phyloP scores from a whole-genome alignment of 139 green algal genomes.

The Volvox reticuliferus region DNA sequence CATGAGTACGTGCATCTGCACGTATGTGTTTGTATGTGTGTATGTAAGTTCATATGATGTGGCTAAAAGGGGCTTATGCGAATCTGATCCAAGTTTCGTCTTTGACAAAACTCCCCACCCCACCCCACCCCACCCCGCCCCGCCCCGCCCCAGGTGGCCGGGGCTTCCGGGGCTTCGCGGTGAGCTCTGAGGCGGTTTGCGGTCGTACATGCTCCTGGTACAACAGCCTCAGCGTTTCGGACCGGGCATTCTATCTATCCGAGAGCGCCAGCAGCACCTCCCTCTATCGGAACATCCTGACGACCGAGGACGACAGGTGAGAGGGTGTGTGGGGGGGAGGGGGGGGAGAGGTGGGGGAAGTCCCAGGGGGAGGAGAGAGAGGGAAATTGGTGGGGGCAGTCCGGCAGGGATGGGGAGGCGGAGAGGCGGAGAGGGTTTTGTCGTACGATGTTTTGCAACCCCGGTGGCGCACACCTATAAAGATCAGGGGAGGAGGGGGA shows the following conservation, averaged over 20 bases:
- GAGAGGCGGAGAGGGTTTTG: background rate
- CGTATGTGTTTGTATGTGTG: background rate
- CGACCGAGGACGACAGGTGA: slow-evolving; percentile 15
- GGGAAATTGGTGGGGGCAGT: too few species aligned
- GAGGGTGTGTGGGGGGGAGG: background rate
- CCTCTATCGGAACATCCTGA: background rate
- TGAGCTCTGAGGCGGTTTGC: slow-evolving; percentile 65
- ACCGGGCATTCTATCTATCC: background rate
- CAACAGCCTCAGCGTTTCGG: background rate
- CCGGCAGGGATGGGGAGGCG: too few species aligned
- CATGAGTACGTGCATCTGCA: too few species aligned
- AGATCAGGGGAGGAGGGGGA: too few species aligned
- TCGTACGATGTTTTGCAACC: too few species aligned
- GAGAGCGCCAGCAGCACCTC: background rate
- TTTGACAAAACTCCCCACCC: background rate
- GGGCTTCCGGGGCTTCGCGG: slow-evolving; percentile 77
- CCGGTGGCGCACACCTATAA: too few species aligned
- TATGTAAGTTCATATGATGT: too few species aligned
- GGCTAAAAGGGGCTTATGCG: too few species aligned
- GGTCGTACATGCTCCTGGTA: slow-evolving; percentile 72
- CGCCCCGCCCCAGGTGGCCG: background rate
- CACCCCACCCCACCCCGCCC: background rate
- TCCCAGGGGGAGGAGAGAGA: background rate
- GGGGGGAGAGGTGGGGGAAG: background rate
- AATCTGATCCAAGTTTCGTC: too few species aligned